Evolutionary conservation across 2,329 filamentous ascomycete species (phyloP).

Genomic region (Boeremia exigua): DNA sequence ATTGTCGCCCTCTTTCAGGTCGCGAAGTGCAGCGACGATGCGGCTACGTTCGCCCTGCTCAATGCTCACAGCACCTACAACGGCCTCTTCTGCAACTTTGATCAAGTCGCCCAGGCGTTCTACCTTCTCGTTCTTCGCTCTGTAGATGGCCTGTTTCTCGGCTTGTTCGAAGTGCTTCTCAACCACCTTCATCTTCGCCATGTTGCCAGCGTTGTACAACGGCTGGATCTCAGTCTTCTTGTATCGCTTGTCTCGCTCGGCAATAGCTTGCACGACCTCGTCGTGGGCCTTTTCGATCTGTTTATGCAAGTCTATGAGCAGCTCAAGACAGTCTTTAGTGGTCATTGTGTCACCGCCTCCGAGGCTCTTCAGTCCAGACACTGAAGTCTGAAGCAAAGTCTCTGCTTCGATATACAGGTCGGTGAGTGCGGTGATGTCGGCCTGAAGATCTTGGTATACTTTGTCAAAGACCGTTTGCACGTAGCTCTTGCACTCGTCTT

Average conservation of each 20-base stretch:
- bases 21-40: conserved; percentile 52
- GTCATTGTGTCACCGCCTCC: conserved; percentile 23
- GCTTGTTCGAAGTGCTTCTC: conserved; percentile 54
- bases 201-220: conserved; percentile 59
- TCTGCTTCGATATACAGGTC: conserved; percentile 52
- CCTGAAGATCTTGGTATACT: conserved; percentile 56
- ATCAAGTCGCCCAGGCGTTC: conserved; percentile 58
- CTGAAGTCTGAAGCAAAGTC: conserved; percentile 30
- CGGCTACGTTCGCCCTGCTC: conserved; percentile 60
- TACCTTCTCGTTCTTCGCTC: conserved; percentile 58
- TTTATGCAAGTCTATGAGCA: conserved; percentile 51
- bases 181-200: conserved; percentile 57
- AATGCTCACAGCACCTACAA: conserved; percentile 57
- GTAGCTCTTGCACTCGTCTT: conserved; percentile 59
- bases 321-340: conserved; percentile 40
- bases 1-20: conserved; percentile 43
- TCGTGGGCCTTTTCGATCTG: conserved; percentile 58
- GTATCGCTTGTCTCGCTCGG: conserved; percentile 61
- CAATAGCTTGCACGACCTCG: conserved; percentile 56
- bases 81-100: conserved; percentile 58
- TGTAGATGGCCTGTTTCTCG: conserved; percentile 58
- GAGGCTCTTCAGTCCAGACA: conserved; percentile 32
- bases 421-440: conserved; percentile 57
- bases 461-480: conserved; percentile 58
- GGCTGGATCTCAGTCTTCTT: conserved; percentile 62